A percentile compares a stretch with the other conserved stretches of the same genome.
phyloP scores from a whole-genome alignment of 2,329 filamentous ascomycete species.

The Penicillium sp. region DNA sequence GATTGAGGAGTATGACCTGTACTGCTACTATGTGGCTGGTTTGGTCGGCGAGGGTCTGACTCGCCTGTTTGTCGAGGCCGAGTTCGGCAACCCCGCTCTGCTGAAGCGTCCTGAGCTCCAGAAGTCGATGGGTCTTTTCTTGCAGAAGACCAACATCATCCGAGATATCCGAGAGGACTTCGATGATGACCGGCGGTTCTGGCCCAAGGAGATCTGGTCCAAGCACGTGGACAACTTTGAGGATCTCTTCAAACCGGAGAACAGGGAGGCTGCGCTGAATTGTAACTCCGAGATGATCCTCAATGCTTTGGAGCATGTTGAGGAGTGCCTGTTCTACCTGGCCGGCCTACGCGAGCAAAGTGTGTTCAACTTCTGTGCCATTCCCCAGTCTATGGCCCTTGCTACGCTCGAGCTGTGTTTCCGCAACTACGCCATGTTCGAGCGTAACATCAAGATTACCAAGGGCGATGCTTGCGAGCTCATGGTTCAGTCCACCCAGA shows the following conservation, averaged over 20 bases:
- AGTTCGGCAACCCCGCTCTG: conserved; percentile 83
- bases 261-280: conserved; percentile 75
- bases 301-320: conserved; percentile 79
- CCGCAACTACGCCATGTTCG: conserved; percentile 83
- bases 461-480: conserved; percentile 90
- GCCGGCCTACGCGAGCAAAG: conserved; percentile 93
- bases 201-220: conserved; percentile 95
- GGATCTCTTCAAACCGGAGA: conserved; percentile 81
- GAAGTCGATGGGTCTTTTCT: conserved; percentile 95
- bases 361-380: conserved; percentile 98
- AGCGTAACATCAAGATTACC: conserved; percentile 91
- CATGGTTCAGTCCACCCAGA: conserved; percentile 92
- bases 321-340: conserved; percentile 98
- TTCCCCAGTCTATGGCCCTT: conserved; percentile 96
- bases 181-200: conserved; percentile 85
- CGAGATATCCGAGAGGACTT: conserved; percentile 91
- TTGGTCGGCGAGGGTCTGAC: conserved; percentile 95
- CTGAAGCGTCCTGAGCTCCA: conserved; percentile 77
- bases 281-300: conserved; percentile 94
- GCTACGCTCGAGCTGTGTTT: conserved; percentile 91
- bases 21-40: conserved; percentile 98
- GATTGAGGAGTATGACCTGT: conserved; percentile 87
- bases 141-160: conserved; percentile 99
- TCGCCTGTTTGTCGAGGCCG: conserved; percentile 81
- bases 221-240: conserved; percentile 90